Evolutionary conservation across 495 filamentous ascomycete genomes (phyloP).

Genomic region (Aspergillus ostianus): DNA sequence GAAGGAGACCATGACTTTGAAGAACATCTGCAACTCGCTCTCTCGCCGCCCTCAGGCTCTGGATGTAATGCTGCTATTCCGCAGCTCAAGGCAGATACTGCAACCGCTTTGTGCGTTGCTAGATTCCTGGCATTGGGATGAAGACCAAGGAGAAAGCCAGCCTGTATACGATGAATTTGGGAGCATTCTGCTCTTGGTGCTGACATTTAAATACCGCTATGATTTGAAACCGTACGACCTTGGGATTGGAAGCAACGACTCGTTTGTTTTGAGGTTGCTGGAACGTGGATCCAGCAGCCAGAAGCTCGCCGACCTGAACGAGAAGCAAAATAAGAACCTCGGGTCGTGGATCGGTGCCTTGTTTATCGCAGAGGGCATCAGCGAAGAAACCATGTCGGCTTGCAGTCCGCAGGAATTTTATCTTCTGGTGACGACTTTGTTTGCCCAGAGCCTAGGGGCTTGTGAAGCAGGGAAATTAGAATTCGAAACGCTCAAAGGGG

Average conservation of each 20-base stretch:
- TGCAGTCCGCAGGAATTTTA: conserved; percentile 96
- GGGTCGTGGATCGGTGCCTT: conserved; percentile 83
- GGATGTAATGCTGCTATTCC: conserved; percentile 86
- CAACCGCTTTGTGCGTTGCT: conserved; percentile 82
- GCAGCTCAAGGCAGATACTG: conserved; percentile 69
- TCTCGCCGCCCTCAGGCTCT: conserved; percentile 73
- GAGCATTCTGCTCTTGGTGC: conserved; percentile 76
- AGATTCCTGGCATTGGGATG: conserved; percentile 89
- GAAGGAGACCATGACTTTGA: conserved; percentile 89
- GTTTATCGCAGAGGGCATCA: conserved; percentile 79
- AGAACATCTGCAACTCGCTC: conserved; percentile 76
- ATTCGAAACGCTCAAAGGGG: conserved; percentile 79
- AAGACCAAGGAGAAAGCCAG: conserved; percentile 91
- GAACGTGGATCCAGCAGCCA: conserved; percentile 59
- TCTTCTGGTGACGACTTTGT: conserved; percentile 81
- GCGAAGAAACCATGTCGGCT: conserved; percentile 84
- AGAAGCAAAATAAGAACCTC: conserved; percentile 75
- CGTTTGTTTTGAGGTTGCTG: conserved; percentile 79
- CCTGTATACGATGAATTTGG: conserved; percentile 97
- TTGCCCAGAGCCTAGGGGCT: conserved; percentile 79
- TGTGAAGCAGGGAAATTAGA: conserved; percentile 67
- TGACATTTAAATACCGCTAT: conserved; percentile 84
- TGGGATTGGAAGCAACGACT: conserved; percentile 56
- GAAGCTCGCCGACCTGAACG: conserved; percentile 62
- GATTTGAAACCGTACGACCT: conserved; percentile 67